Evolutionary conservation across 1,284 basidiomycete species (phyloP), one percentile per base, ranked within the genome.

Genomic region (Tylopilus sp.): DNA sequence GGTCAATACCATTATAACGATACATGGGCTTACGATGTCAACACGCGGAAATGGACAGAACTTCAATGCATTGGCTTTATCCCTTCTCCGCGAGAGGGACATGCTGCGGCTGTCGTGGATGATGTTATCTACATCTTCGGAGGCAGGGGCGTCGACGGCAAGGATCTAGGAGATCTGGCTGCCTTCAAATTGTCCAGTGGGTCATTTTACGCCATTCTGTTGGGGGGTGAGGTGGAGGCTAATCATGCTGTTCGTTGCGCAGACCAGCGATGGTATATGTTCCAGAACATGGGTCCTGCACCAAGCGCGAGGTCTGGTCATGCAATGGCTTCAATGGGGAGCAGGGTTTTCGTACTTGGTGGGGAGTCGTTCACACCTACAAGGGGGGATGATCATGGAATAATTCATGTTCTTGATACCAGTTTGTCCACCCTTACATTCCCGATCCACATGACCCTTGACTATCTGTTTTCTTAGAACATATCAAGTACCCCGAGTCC

Each of bases 1-100:
- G 97, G 97, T 33, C 92, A 95, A 77, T 99, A 95, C 81, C 98
- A 99, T 80, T 99, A 99, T 83, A 99, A 99, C 80, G 98, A 99
- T 77, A 99, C 97, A 8, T 99, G 98, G 98, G 88, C 92, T 33
- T 99, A 96, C 80, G 96, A 98, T 79, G 85, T 96, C 56, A 86
- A 86, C 39, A 93, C 95, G 0, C 87, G 89, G 64, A 87, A 82
- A 57, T 99, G 98, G 98, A 87, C 92, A 18, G 98, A 99, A 79
- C 84, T 99, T 63, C 91, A 93, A 52, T 99, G 98, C 81, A 99
- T 99, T 64, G 98, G 98, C 3, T 99, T 95, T 80, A 98, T 99
- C 66, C 98, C 98, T 22, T 93, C 95, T 12, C 95, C 98, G 3
- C 86, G 98, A 58, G 98, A 99, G 80, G 98, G 98, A 0, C 98